phyloP scores from a whole-genome alignment of 192 early-diverging fungal genomes.

The Mortierella antarctica region DNA sequence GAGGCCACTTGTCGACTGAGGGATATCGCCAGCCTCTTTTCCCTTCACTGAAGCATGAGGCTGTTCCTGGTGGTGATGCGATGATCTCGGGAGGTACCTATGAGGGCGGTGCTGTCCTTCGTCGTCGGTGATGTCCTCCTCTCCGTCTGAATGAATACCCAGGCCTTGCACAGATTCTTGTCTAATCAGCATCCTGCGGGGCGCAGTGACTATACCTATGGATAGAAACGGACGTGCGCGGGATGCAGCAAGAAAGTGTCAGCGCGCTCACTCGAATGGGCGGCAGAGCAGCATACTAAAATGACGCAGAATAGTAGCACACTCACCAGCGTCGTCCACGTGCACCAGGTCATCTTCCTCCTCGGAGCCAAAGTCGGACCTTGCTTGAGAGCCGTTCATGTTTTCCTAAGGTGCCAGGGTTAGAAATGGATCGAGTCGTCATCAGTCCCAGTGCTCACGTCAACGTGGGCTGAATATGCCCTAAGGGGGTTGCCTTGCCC shows the following conservation, averaged over 20 bases:
- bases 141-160: conserved; percentile 46
- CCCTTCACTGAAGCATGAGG: background rate
- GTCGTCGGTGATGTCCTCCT: conserved; percentile 34
- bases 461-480: background rate
- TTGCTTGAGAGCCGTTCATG: conserved; percentile 33
- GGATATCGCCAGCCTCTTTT: conserved; percentile 2
- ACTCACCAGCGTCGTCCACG: conserved; percentile 25
- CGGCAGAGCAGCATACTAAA: background rate
- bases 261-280: too few species aligned
- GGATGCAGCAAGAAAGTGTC: too few species aligned
- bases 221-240: too few species aligned
- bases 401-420: conserved; percentile 30
- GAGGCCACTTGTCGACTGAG: conserved; percentile 12
- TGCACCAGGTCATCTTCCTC: conserved; percentile 52
- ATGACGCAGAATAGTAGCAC: too few species aligned
- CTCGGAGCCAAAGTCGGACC: conserved; percentile 35
- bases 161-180: conserved; percentile 39
- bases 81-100: background rate
- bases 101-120: conserved; percentile 7
- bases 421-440: background rate
- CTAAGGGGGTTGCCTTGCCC: background rate
- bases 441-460: background rate
- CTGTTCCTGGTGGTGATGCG: conserved; percentile 1
- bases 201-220: conserved; percentile 12
- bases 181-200: conserved; percentile 15